These are phyloP conservation scores for Gymnopus androsaceus DNA, from an alignment of 1,284 basidiomycete species.

Conservation along the genomic window DNA sequence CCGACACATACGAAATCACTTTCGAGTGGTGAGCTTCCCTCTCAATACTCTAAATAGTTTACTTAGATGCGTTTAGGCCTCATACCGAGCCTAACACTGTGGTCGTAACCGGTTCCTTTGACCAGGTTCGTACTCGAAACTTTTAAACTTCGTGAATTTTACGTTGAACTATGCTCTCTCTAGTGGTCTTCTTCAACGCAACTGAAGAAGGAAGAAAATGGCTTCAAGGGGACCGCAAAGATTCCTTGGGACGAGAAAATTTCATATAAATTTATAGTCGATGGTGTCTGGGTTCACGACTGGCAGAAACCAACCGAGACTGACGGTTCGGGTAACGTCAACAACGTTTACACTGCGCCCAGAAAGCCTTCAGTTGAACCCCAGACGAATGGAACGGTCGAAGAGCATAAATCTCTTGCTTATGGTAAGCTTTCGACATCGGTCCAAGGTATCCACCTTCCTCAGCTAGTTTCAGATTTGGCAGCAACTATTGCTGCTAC, in stretches of 20 bases:
- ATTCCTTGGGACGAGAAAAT: slow-evolving; percentile 69
- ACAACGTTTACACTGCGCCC: slow-evolving; percentile 71
- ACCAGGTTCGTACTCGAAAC: slow-evolving; percentile 54
- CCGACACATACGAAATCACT: slow-evolving; percentile 45
- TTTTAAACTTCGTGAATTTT: slow-evolving; percentile 14
- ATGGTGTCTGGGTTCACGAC: slow-evolving; percentile 65
- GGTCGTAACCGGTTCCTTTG: slow-evolving; percentile 76
- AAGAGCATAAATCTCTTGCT: slow-evolving; percentile 13
- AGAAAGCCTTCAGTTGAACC: slow-evolving; percentile 40
- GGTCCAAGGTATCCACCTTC: slow-evolving; percentile 20
- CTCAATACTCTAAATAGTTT: not conserved
- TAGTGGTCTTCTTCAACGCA: slow-evolving; percentile 69
- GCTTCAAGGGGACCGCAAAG: slow-evolving; percentile 56
- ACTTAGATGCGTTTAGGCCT: slow-evolving; percentile 47
- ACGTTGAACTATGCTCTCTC: slow-evolving; percentile 10
- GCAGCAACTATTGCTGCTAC: slow-evolving; percentile 38
- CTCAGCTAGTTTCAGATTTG: slow-evolving; percentile 37
- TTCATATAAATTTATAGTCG: slow-evolving; percentile 79
- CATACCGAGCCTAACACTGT: slow-evolving; percentile 57
- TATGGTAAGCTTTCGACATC: slow-evolving; percentile 17
- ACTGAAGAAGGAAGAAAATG: slow-evolving; percentile 52
- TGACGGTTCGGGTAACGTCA: slow-evolving; percentile 66
- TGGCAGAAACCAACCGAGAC: slow-evolving; percentile 60
- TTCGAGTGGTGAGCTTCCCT: slow-evolving; percentile 44
- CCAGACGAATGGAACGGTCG: slow-evolving; percentile 18